Evolutionary conservation across 2,329 filamentous ascomycete species (phyloP).

Genomic region (Corynespora cassiicola): DNA sequence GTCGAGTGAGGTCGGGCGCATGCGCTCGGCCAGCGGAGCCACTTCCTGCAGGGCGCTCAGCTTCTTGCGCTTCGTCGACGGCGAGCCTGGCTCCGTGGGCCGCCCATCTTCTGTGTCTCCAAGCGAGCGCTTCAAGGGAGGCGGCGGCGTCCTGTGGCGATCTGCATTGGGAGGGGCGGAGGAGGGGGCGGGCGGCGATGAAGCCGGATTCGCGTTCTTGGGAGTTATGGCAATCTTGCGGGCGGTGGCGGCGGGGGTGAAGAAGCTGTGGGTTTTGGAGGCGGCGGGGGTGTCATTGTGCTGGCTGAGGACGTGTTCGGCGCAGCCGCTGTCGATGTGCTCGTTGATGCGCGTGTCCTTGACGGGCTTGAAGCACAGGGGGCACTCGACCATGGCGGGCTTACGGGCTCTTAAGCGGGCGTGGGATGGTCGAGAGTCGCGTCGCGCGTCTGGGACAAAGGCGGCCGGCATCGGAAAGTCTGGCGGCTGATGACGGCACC

Average conservation of each 20-base stretch:
- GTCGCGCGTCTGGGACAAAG: slow-evolving; percentile 1
- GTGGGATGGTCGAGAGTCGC: too few relatives aligned
- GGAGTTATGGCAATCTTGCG: slow-evolving; percentile 42
- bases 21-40: slow-evolving; percentile 89
- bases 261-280: slow-evolving; percentile 57
- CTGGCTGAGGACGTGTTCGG: slow-evolving; percentile 67
- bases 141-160: slow-evolving; percentile 32
- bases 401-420: too few relatives aligned
- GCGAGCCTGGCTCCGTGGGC: slow-evolving; percentile 31
- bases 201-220: slow-evolving; percentile 26
- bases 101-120: slow-evolving; percentile 24
- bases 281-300: slow-evolving; percentile 37
- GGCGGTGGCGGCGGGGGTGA: slow-evolving; percentile 60
- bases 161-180: slow-evolving; percentile 17
- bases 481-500: slow-evolving; percentile 40
- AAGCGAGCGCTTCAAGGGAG: slow-evolving; percentile 31
- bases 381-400: slow-evolving; percentile 74
- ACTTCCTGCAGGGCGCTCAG: slow-evolving; percentile 67
- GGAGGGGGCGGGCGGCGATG: slow-evolving; percentile 23
- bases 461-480: slow-evolving; percentile 1
- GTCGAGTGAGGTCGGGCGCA: slow-evolving; percentile 84
- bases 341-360: slow-evolving; percentile 80
- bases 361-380: slow-evolving; percentile 79
- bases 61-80: slow-evolving; percentile 64
- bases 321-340: slow-evolving; percentile 87